Evolutionary conservation across 257 asterid genomes (phyloP), one percentile per base, ranked within the genome.

Genomic region (Salvia miltiorrhiza): DNA sequence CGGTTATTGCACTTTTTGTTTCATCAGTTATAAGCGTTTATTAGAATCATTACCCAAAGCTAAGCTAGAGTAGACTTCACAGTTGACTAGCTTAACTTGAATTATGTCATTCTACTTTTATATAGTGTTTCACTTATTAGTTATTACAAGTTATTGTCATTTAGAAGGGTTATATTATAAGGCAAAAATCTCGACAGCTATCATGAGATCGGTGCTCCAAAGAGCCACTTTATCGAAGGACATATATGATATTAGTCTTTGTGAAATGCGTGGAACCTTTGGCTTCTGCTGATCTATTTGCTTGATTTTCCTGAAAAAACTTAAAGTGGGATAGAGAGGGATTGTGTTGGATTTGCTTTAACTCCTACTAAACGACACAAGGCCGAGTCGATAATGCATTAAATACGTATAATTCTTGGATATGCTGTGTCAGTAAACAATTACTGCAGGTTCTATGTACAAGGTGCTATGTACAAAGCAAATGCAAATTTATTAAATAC

Each of bases 81-180:
- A 17, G 40, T 59, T 24, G 44, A 44, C 67, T 68, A 9, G 44
- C 65, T n/a, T 68, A 37, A 53, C 56, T 39, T 54, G 41, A 24
- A 40, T 43, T 16, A 5, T 65, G 47, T 48, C 43, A 13, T 52
- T 53, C 28, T 19, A 33, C 21, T 12, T 4, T 65, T 5, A n/a
- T 9, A 48, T 26, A 48, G 13, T 24, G 9, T 54, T 4, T 12
- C 40, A 13, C 56, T 16, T 39, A 1, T 7, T 32, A 61, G n/a
- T n/a, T n/a, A n/a, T n/a, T n/a, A n/a, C 37, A 0, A 65, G 17
- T 17, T 35, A 64, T 10, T 45, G 30, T 20, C 59, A 32, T 50
- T 48, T 32, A 4, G 17, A 41, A 41, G 67, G 30, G n/a, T n/a
- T n/a, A n/a, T n/a, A n/a, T 49, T 19, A 49, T 49, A 48, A 48